Evolutionary conservation across 176 grass and related monocot genomes (phyloP).

Genomic region (Ampelocalamus luodianensis): DNA sequence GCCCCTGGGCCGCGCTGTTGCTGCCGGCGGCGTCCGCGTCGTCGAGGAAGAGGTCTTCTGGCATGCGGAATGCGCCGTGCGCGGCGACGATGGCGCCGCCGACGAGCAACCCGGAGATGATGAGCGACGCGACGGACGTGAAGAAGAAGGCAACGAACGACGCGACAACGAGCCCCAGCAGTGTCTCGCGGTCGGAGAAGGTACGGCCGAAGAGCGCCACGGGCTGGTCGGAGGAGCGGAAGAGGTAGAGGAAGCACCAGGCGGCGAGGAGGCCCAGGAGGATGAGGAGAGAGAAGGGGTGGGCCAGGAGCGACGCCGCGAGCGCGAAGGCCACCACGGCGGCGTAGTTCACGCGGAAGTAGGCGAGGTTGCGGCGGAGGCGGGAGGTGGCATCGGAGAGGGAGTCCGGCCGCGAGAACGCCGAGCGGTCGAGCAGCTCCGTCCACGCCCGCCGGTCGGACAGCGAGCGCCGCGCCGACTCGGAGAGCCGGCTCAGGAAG

Average conservation of each 20-base stretch:
- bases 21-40: slow-evolving; percentile 51
- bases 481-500: slow-evolving; percentile 79
- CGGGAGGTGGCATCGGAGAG: slow-evolving; percentile 88
- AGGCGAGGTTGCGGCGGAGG: slow-evolving; percentile 92
- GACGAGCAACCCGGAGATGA: slow-evolving; percentile 85
- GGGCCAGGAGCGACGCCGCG: slow-evolving; percentile 71
- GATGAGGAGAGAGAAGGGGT: slow-evolving; percentile 89
- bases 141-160: slow-evolving; percentile 78
- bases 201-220: slow-evolving; percentile 89
- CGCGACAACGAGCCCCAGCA: slow-evolving; percentile 65
- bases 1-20: slow-evolving; percentile 52
- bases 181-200: slow-evolving; percentile 93
- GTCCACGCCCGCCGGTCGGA: slow-evolving; percentile 85
- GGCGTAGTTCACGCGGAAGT: slow-evolving; percentile 98
- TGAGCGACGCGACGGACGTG: slow-evolving; percentile 85
- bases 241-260: slow-evolving; percentile 97
- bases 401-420: slow-evolving; percentile 85
- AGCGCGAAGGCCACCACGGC: slow-evolving; percentile 75
- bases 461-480: slow-evolving; percentile 79
- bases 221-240: slow-evolving; percentile 81
- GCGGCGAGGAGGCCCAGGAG: slow-evolving; percentile 72
- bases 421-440: slow-evolving; percentile 86
- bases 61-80: slow-evolving; percentile 79
- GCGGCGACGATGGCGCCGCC: slow-evolving; percentile 67
- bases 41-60: slow-evolving; percentile 91